Evolutionary conservation across 805 yeast genomes (phyloP).

Genomic region (Myxozyma kluyveri): DNA sequence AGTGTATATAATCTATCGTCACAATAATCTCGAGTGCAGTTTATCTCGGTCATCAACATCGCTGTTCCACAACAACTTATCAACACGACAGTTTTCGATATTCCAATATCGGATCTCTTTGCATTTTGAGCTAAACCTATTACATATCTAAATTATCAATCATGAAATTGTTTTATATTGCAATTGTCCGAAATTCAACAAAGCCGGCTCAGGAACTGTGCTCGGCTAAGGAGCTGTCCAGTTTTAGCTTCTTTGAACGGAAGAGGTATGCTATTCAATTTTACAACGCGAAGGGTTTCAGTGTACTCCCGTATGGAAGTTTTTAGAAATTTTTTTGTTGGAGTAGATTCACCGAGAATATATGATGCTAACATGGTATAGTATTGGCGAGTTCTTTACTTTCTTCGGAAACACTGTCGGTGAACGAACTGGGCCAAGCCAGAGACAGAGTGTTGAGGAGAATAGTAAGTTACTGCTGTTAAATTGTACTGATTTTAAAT

Average conservation of each 20-base stretch:
- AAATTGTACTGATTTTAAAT: background rate
- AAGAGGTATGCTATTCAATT: constrained; percentile 39
- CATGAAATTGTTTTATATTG: constrained; percentile 92
- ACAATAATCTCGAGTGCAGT: too few species aligned
- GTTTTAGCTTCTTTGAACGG: constrained; percentile 87
- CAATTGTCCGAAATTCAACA: constrained; percentile 64
- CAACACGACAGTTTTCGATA: background rate
- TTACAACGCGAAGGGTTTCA: too few species aligned
- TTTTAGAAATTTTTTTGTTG: too few species aligned
- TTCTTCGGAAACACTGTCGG: constrained; percentile 90
- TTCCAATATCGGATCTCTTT: background rate
- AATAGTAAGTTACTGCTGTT: constrained; percentile 28
- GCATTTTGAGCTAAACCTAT: background rate
- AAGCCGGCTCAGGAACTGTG: constrained; percentile 65
- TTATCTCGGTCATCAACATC: too few species aligned
- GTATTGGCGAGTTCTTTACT: constrained; percentile 90
- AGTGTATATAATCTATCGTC: too few species aligned
- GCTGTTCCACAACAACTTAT: background rate
- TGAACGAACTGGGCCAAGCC: constrained; percentile 81
- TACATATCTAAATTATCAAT: constrained; percentile 4
- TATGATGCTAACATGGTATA: constrained; percentile 28
- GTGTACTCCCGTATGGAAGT: too few species aligned
- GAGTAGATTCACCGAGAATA: background rate
- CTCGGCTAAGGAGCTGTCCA: constrained; percentile 75
- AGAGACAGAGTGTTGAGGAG: constrained; percentile 93